A percentile compares a stretch with the other conserved stretches of the same genome.
Evolutionary conservation across 768 basidiomycete genomes (phyloP).

Genomic region (Leucosporidium creatinivorum): DNA sequence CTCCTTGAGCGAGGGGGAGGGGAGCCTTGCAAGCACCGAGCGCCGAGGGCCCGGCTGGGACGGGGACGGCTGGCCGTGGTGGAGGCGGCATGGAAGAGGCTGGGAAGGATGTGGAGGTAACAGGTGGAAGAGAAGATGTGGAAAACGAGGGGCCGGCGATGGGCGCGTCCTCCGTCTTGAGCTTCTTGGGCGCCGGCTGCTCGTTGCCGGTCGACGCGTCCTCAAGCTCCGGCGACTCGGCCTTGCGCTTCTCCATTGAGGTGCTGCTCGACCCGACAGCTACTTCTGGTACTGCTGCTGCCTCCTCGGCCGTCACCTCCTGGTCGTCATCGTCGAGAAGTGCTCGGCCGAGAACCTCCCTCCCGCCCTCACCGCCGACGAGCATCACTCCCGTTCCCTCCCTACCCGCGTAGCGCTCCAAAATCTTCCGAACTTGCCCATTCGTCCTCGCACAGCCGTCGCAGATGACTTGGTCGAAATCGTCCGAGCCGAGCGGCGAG

Average conservation of each 20-base stretch:
- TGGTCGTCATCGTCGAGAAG: not conserved
- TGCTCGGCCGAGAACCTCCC: not conserved
- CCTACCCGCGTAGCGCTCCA: slow-evolving; percentile 25
- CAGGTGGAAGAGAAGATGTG: not conserved
- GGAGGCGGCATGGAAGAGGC: not conserved
- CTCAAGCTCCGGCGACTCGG: not conserved
- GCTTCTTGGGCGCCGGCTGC: not conserved
- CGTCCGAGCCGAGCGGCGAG: slow-evolving; percentile 17
- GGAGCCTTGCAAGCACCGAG: slow-evolving; percentile 2
- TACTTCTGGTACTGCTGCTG: not conserved
- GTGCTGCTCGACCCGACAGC: not conserved
- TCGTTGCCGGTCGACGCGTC: not conserved
- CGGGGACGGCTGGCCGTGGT: not conserved
- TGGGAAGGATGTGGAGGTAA: not conserved
- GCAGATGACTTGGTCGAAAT: slow-evolving; percentile 30
- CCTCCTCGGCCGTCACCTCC: not conserved
- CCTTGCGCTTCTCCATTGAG: slow-evolving; percentile 8
- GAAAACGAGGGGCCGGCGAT: not conserved
- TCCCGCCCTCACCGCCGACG: not conserved
- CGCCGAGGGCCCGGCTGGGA: not conserved
- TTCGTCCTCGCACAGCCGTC: slow-evolving; percentile 9
- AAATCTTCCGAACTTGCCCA: not conserved
- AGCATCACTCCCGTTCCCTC: slow-evolving; percentile 20
- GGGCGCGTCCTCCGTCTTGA: not conserved
- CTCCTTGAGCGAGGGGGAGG: not conserved